phyloP scores from a whole-genome alignment of 805 yeast genomes.

The Ogataea philodendri region DNA sequence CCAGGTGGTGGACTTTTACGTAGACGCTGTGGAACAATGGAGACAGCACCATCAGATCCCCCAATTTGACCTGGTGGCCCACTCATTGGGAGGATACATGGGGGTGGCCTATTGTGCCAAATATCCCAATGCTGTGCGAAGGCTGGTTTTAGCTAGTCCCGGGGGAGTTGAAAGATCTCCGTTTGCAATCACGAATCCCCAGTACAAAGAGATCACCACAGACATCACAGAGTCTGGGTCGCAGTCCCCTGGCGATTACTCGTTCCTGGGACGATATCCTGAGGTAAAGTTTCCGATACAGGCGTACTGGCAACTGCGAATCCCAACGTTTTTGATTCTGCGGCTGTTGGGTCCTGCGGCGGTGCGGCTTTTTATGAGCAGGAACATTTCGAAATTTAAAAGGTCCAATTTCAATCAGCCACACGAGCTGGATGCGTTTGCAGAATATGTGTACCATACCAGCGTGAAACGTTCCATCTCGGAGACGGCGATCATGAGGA shows the following conservation, averaged over 20 bases:
- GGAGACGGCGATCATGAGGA: conserved; percentile 41
- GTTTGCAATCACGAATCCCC: conserved; percentile 51
- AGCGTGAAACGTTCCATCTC: conserved; percentile 32
- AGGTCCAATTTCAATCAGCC: conserved; percentile 26
- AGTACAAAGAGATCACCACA: conserved; percentile 11
- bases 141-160: conserved; percentile 65
- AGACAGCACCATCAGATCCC: conserved; percentile 46
- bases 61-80: conserved; percentile 65
- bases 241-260: conserved; percentile 42
- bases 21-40: conserved; percentile 65
- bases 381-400: conserved; percentile 31
- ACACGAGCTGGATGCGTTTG: conserved; percentile 31
- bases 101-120: conserved; percentile 60
- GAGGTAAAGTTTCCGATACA: conserved; percentile 34
- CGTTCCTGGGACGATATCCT: conserved; percentile 49
- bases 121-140: conserved; percentile 52
- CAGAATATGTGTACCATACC: conserved; percentile 35
- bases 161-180: conserved; percentile 75
- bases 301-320: conserved; percentile 41
- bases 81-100: conserved; percentile 78
- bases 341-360: conserved; percentile 43
- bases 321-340: conserved; percentile 48
- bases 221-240: conserved; percentile 32
- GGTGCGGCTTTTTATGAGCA: conserved; percentile 27
- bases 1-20: conserved; percentile 54